A percentile compares a stretch with the other conserved stretches of the same genome.
Conservation (phyloP, 805 yeast species). For the Jamesozyma jinghongensis region DNA sequence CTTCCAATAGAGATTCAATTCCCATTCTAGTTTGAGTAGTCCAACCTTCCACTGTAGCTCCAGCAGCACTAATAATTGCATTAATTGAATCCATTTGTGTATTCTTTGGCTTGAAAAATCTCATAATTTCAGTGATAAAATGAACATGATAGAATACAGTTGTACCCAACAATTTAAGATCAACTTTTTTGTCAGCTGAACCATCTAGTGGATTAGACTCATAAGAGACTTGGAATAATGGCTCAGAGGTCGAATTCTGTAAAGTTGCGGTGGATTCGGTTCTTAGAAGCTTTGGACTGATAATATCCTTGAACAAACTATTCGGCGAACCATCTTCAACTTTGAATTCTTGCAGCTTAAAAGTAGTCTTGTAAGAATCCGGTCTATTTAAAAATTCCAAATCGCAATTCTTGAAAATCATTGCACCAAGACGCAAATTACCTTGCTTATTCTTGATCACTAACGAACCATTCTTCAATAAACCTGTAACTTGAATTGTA, state of each 20-base stretch:
- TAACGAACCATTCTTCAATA: constrained; percentile 70
- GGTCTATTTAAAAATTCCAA: constrained; percentile 67
- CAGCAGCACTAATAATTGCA: constrained; percentile 89
- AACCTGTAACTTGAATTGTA: constrained; percentile 55
- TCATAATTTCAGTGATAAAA: constrained; percentile 64
- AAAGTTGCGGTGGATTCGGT: not conserved
- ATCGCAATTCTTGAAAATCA: constrained; percentile 74
- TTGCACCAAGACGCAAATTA: constrained; percentile 52
- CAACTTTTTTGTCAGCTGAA: constrained; percentile 69
- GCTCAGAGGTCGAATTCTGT: constrained; percentile 24
- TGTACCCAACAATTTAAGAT: constrained; percentile 73
- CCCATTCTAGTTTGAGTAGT: constrained; percentile 87
- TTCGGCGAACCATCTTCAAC: constrained; percentile 80
- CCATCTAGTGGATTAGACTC: constrained; percentile 83
- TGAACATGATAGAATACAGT: constrained; percentile 83
- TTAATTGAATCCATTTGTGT: constrained; percentile 81
- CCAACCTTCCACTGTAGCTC: constrained; percentile 84
- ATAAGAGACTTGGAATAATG: constrained; percentile 73
- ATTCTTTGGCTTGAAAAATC: constrained; percentile 80
- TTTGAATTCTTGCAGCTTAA: constrained; percentile 70
- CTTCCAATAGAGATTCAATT: constrained; percentile 84
- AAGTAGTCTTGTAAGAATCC: constrained; percentile 62
- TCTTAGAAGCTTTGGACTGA: constrained; percentile 60
- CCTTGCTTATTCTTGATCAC: constrained; percentile 37
- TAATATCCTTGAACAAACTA: constrained; percentile 77